These are phyloP conservation scores for Magnaporthales sp. DNA, from an alignment of 2,329 filamentous ascomycete species.

Conservation along the genomic window DNA sequence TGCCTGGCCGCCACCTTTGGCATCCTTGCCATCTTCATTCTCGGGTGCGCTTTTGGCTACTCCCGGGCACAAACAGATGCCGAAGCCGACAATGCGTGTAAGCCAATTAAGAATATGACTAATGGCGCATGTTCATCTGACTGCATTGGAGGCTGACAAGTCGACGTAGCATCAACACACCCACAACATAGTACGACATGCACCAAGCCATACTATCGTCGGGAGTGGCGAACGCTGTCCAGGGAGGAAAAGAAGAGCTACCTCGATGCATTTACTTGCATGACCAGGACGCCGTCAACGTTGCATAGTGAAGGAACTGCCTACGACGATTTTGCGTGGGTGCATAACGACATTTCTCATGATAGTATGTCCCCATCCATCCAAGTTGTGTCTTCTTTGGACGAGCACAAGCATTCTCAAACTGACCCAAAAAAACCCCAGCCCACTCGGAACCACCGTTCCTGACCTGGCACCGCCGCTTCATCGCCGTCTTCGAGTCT, in stretches of 20 bases:
- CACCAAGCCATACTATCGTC: background rate
- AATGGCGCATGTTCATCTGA: background rate
- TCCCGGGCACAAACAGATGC: background rate
- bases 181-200: background rate
- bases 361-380: background rate
- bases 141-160: background rate
- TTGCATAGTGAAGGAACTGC: too few species aligned
- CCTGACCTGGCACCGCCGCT: too few species aligned
- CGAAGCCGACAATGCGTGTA: background rate
- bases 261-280: background rate
- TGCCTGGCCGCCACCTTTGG: background rate
- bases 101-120: background rate
- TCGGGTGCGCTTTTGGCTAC: background rate
- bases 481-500: background rate
- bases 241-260: too few species aligned
- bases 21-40: background rate
- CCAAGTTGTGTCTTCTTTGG: too few species aligned
- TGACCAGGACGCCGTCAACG: too few species aligned
- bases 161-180: background rate
- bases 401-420: too few species aligned
- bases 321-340: too few species aligned
- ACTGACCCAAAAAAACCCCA: background rate
- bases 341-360: background rate
- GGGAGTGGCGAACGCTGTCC: background rate
- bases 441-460: background rate